Base-by-base conservation (phyloP, 2,329 filamentous ascomycete genomes). In the Ampelomyces quisqualis region DNA sequence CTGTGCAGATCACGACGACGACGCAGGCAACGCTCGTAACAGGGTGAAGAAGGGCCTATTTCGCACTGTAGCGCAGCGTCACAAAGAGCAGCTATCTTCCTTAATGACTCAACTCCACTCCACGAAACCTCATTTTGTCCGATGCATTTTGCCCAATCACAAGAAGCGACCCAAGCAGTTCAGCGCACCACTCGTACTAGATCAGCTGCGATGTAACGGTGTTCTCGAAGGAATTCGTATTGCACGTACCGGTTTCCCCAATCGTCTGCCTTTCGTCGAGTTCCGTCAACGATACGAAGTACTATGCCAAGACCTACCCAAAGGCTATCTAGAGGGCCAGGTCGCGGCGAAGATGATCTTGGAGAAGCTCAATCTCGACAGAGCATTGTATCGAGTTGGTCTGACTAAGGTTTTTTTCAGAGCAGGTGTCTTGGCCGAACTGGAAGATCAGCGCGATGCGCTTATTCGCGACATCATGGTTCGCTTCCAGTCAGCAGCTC, bases 141-240 rank as follows among this genome's bases (percentile, higher is more conserved):
- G 93, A 32, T 98, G 93, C 65, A 98, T 98, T 48, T 77, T 98
- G 45, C 94, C 93, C 3, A 98, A 98, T 63, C 93, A 98, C 75
- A 96, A 95, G 71, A 98, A 98, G 71, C 81, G 85, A 17, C 89
- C 93, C 0, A 98, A 98, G 70, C 86, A 90, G 63, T 89, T 97
- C 68, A 88, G 86, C 62, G 88, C 88, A 3, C 81, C 90, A 2
- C 80, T 98, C n/a, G 94, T 98, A 2, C 78, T 98, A 5, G 93
- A 98, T 60, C 94, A 98, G 67, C 75, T 98, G n/a, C 84, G 93
- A 37, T 98, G 93, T 72, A 98, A 98, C 65, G 93, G 93, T 86
- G 93, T 98, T 2, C 77, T 98, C n/a, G 93, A 98, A 71, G 93
- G 93, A 48, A 98, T 98, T 61, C 82, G 93, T 47, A 98, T 98